Conservation (phyloP, 306 rosid species). For the Vigna unguiculata region DNA sequence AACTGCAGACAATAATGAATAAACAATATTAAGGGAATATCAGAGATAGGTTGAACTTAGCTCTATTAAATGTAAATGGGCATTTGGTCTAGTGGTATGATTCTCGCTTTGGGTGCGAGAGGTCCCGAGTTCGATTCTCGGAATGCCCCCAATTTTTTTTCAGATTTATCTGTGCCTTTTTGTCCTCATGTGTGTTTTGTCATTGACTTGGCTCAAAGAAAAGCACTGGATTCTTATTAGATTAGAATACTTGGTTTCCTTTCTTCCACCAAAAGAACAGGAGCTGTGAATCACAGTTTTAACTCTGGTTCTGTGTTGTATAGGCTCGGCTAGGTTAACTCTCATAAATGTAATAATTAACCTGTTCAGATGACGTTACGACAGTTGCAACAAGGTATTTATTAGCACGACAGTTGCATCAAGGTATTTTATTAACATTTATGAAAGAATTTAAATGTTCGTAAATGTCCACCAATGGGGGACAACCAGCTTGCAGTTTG, state of each 20-base stretch:
- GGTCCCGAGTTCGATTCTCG: slow-evolving; percentile 59
- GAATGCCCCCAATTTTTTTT: slow-evolving; percentile 30
- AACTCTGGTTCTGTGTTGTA: background rate
- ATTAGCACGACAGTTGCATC: too few relatives aligned
- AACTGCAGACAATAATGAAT: background rate
- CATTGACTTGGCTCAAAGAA: background rate
- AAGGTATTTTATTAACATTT: too few relatives aligned
- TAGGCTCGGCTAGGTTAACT: too few relatives aligned
- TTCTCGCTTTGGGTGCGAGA: slow-evolving; percentile 76
- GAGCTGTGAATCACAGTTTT: background rate
- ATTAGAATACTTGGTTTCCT: background rate
- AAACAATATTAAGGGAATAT: background rate
- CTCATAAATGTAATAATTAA: too few relatives aligned
- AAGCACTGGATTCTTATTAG: background rate
- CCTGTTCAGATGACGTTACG: too few relatives aligned
- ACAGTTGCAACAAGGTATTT: too few relatives aligned
- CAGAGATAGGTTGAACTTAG: background rate
- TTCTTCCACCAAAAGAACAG: slow-evolving; percentile 1
- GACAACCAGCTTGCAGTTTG: too few relatives aligned
- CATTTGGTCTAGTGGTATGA: slow-evolving; percentile 73
- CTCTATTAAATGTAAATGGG: background rate
- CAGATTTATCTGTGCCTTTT: too few relatives aligned
- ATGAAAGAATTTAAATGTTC: too few relatives aligned
- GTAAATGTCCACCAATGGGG: too few relatives aligned
- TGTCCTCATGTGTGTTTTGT: too few relatives aligned